phyloP scores from a whole-genome alignment of 2,329 filamentous ascomycete species.

The Aureobasidium sp. region DNA sequence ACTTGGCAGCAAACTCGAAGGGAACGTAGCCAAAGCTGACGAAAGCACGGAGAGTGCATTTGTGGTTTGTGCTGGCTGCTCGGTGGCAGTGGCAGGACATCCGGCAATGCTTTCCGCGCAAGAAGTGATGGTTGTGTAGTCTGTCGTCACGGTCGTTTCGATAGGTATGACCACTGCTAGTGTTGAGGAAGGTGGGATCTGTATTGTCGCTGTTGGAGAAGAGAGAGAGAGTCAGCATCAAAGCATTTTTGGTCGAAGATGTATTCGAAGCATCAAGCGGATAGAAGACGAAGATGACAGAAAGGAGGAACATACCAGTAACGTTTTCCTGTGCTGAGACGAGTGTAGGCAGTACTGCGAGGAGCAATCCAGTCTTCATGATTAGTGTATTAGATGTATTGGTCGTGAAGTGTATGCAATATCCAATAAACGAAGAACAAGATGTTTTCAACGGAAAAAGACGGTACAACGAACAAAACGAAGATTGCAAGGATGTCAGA shows the following conservation, averaged over 20 bases:
- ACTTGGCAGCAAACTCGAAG: not conserved
- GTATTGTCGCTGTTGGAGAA: slow-evolving; percentile 14
- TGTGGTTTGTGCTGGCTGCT: not conserved
- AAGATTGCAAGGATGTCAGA: not conserved
- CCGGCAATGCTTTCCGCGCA: too few species aligned
- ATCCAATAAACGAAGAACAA: not conserved
- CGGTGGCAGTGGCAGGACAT: not conserved
- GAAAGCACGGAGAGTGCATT: slow-evolving; percentile 18
- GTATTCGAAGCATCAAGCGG: not conserved
- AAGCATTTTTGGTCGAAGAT: slow-evolving; percentile 5
- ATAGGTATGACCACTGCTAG: slow-evolving; percentile 18
- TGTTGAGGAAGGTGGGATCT: slow-evolving; percentile 12
- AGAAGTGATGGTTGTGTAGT: slow-evolving; percentile 13
- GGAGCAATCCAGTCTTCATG: not conserved
- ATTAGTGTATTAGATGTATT: not conserved
- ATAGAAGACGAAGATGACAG: too few species aligned
- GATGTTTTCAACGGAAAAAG: not conserved
- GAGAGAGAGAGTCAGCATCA: too few species aligned
- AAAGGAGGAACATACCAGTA: not conserved
- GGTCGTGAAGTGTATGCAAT: not conserved
- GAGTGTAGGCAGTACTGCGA: not conserved
- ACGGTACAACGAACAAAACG: not conserved
- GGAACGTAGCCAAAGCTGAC: slow-evolving; percentile 14
- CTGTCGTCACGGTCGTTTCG: slow-evolving; percentile 10
- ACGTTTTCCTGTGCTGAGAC: not conserved